Base-by-base conservation (phyloP, 257 asterid genomes). In the Capsicum baccatum region DNA sequence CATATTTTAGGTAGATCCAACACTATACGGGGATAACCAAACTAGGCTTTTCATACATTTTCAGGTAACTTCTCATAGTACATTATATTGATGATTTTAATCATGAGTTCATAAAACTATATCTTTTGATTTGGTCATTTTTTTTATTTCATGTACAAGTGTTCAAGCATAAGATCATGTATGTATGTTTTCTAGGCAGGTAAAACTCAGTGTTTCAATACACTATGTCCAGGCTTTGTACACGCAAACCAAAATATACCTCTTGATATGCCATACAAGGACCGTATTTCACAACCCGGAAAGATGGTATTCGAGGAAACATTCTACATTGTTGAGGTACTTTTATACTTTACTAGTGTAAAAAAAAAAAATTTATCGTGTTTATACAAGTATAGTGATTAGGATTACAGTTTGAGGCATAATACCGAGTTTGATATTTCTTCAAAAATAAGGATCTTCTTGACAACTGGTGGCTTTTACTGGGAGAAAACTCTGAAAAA, bases 1-100 rank as follows among this genome's bases (percentile, higher is more conserved):
- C 12, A 1, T 71, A 21, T 71, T 71, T 44, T 44, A 71, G 79
- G 79, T 44, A 35, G 79, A 71, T 71, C 79, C 79, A 44, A 10
- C 8, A 71, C 3, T 71, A 44, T 71, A 71, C 2, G 57, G 79
- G 14, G 35, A 71, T 10, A 44, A 1, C 4, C 19, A 44, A 44
- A 44, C 79, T 9, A 13, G 56, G 12, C 16, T 71, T 17, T 44
- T 71, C 44, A 71, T 71, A 44, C 79, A 71, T 44, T 71, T 71
- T 48, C 39, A 71, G 16, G 79, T 71, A 71, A 64, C 16, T 33
- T 64, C 6, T 58, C 63, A 6, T 16, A 16, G 9, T 58, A 6
- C 21, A 12, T 58, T 16, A 6, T 9, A 12, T 58, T 16, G 10
- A 66, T 8, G 73, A 66, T 33, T 33, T 66, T 9, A 17, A 13